phyloP scores from a whole-genome alignment of 129 eudicot species.

The Centrapalus pauciflorus region DNA sequence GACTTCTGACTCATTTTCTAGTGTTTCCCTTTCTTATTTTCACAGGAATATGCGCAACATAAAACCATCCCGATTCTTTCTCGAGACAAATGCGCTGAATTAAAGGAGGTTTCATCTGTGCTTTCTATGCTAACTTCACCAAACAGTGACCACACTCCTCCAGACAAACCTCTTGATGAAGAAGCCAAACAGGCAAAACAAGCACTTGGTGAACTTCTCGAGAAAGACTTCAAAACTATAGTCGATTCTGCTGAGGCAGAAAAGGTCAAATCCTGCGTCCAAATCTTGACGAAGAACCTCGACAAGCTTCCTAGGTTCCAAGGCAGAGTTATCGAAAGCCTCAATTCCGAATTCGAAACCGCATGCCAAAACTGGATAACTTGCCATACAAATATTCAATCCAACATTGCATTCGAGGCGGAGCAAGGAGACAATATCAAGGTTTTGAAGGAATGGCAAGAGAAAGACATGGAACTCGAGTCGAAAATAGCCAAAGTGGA shows the following conservation, averaged over 20 bases:
- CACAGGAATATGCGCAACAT: not conserved
- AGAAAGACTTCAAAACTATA: conserved; percentile 20
- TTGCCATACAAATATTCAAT: not conserved
- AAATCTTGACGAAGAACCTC: conserved; percentile 16
- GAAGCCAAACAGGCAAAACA: conserved; percentile 27
- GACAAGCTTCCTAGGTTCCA: conserved; percentile 28
- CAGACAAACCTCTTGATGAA: conserved; percentile 26
- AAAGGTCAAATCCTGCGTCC: conserved; percentile 15
- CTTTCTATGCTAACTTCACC: conserved; percentile 28
- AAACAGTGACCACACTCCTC: conserved; percentile 20
- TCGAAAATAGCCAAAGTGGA: conserved; percentile 13
- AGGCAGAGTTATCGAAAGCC: conserved; percentile 24
- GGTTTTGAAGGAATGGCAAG: conserved; percentile 20
- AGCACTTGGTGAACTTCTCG: conserved; percentile 16
- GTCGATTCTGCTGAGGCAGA: conserved; percentile 23
- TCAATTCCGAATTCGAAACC: conserved; percentile 21
- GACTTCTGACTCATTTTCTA: not conserved
- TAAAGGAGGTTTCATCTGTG: conserved; percentile 26
- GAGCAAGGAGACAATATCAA: conserved; percentile 4
- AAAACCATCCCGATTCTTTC: conserved; percentile 12
- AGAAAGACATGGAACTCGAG: conserved; percentile 25
- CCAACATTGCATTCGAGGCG: conserved; percentile 4
- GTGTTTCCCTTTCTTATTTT: not conserved
- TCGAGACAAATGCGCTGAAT: conserved; percentile 7
- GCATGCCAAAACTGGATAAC: conserved; percentile 22